Percentiles rank a stretch among this genome's conserved stretches.
These are phyloP conservation scores for Entomortierella chlamydospora DNA, from an alignment of 192 early-diverging fungal species.

Conservation along the genomic window DNA sequence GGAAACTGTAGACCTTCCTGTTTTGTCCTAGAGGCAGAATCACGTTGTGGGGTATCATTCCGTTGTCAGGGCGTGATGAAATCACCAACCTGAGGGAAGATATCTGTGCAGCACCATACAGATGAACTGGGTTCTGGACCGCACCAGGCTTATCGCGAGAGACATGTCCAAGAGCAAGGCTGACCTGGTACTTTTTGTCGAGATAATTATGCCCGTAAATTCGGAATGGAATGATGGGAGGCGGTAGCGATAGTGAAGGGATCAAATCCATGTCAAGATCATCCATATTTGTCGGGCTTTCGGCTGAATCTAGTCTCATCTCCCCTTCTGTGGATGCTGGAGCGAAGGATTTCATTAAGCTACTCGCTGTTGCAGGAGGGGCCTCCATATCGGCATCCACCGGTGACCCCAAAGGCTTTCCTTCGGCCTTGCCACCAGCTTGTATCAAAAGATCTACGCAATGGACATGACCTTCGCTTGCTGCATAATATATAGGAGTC, in stretches of 20 bases:
- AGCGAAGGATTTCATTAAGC: not conserved
- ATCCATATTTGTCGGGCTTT: conserved; percentile 45
- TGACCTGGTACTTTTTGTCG: conserved; percentile 88
- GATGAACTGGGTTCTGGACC: conserved; percentile 59
- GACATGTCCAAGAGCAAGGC: conserved; percentile 72
- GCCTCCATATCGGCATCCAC: conserved; percentile 29
- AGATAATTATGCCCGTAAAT: conserved; percentile 99
- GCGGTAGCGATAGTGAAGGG: conserved; percentile 93
- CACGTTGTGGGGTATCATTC: conserved; percentile 90
- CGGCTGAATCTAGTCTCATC: conserved; percentile 8
- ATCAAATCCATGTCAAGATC: conserved; percentile 89
- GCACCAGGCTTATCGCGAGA: conserved; percentile 12
- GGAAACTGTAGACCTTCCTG: conserved; percentile 82
- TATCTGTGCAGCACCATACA: conserved; percentile 70
- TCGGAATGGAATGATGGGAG: conserved; percentile 97
- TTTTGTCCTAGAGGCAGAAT: conserved; percentile 90
- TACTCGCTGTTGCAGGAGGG: not conserved
- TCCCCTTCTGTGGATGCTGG: not conserved
- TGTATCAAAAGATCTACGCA: conserved; percentile 82
- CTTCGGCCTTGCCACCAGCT: conserved; percentile 61
- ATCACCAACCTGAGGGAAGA: conserved; percentile 89
- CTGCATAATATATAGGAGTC: conserved; percentile 90
- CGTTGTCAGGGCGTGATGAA: conserved; percentile 85
- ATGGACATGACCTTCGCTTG: conserved; percentile 88
- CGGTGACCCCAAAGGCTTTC: not conserved